Conservation (phyloP, 2,329 filamentous ascomycete genomes). For the Cladosporium oxysporum region DNA sequence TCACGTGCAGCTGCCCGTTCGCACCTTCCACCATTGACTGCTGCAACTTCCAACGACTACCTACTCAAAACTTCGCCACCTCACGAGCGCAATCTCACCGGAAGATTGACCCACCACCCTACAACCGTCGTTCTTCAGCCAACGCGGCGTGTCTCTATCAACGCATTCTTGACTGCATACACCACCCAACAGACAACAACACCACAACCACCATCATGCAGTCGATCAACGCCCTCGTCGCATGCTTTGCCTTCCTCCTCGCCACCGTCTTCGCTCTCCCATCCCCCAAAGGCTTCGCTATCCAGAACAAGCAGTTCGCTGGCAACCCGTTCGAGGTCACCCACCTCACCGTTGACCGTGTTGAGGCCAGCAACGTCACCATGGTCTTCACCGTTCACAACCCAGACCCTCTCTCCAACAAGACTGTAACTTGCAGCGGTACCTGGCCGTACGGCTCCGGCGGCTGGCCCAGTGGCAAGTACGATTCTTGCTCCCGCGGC, state of each 20-base stretch:
- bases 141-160: too few species aligned
- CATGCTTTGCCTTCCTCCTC: constrained; percentile 1
- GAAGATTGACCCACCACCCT: background rate
- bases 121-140: background rate
- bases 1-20: constrained; percentile 4
- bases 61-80: background rate
- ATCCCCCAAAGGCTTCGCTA: background rate
- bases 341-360: constrained; percentile 24
- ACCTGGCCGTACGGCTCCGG: constrained; percentile 27
- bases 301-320: constrained; percentile 5
- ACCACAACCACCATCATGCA: constrained; percentile 9
- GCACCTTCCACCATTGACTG: constrained; percentile 5
- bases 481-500: constrained; percentile 28
- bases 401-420: constrained; percentile 33
- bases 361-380: constrained; percentile 27
- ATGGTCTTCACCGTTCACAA: constrained; percentile 33
- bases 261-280: constrained; percentile 3
- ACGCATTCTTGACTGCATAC: background rate
- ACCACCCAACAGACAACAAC: background rate
- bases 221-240: background rate
- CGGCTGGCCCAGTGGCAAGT: constrained; percentile 28
- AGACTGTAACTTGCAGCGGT: constrained; percentile 28
- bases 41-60: background rate
- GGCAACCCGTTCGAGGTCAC: constrained; percentile 26
- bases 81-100: background rate